Base-by-base conservation (phyloP, 495 filamentous ascomycete genomes). In the Trichocladium uniseriatum region DNA sequence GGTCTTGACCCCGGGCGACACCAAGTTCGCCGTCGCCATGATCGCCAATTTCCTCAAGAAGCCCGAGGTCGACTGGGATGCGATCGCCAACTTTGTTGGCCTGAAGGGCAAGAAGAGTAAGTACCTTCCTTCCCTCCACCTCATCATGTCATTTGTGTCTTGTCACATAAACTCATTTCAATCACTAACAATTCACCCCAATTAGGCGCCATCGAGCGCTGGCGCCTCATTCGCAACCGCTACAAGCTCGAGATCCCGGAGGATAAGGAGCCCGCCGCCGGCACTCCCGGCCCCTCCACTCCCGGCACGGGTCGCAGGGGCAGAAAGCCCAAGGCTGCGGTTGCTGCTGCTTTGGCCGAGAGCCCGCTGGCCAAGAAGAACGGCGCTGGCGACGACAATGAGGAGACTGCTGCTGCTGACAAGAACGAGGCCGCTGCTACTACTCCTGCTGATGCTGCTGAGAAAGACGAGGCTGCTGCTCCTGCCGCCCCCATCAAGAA, bases 51-150 rank as follows among this genome's bases (percentile, higher is more conserved):
- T 53, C 3, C 35, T 36, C 21, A n/a, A 7, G 14, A 53, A 45
- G 45, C 38, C 45, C 0, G 54, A 56, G 3, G n/a, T 48, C 16
- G 18, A 56, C 13, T 56, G 39, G 43, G 53, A 48, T 5, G 8
- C 18, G 1, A 5, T 53, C 5, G 39, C 28, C 5, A 7, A 8
- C 7, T 21, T 6, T 1, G 19, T 45, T 4, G 34, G 39, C 35
- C 0, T 37, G 0, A 35, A n/a, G n/a, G n/a, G 24, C n/a, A 38
- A 41, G 3, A 56, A 56, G 36, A 39, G 49, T 32, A 31, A 29
- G 48, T 44, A 32, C 31, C 6, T 18, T 10, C 35, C 15, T 10
- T 16, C n/a, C 35, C 35, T 14, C 8, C 32, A 36, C 14, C 32
- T 4, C n/a, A 3, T 14, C 32, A 11, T 14, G 14, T 27, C 14